Evolutionary conservation across 345 rosid species (phyloP), one percentile per base, ranked within the genome.

Genomic region (Anacardium occidentale): DNA sequence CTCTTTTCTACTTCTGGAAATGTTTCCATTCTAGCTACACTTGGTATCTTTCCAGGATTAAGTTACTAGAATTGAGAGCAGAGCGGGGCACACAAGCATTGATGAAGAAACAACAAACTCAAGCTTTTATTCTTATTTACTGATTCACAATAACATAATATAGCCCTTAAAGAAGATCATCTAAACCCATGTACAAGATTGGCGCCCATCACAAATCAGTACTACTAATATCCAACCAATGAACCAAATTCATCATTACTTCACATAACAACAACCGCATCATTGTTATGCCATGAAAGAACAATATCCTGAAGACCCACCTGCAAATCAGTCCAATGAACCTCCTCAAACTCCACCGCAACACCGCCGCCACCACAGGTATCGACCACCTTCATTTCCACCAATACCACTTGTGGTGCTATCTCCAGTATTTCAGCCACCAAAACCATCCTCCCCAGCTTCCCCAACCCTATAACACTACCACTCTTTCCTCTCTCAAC

Each of bases 261-360:
- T 82, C 82, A 78, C 77, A 76, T 34, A 17, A 58, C 25, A 42
- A 18, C 45, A 7, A n/a, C n/a, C n/a, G 25, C 25, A 52, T 74
- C 77, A 20, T 75, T 82, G 47, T 40, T 77, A 59, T 91, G 85
- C 94, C 95, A 89, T 9, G 90, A 75, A 48, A 75, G 83, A 72
- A 90, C 88, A 48, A 89, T 78, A 66, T 92, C 89, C 47, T 80
- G 85, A 63, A 94, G 83, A 68, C 87, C 94, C 10, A 78, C 75
- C 61, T 80, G 87, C 69, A 90, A 77, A 42, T 89, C 89, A 25
- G 74, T 73, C 98, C 95, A 92, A 42, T 83, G 84, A 70, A 73
- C 80, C 71, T 90, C 91, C 71, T 85, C 87, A 22, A 82, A 79
- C 66, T 80, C 90, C 73, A 50, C 68, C 1, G 62, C 84, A 22